Base-by-base conservation (phyloP, 176 grass and related monocot genomes). In the Phoenix dactylifera region DNA sequence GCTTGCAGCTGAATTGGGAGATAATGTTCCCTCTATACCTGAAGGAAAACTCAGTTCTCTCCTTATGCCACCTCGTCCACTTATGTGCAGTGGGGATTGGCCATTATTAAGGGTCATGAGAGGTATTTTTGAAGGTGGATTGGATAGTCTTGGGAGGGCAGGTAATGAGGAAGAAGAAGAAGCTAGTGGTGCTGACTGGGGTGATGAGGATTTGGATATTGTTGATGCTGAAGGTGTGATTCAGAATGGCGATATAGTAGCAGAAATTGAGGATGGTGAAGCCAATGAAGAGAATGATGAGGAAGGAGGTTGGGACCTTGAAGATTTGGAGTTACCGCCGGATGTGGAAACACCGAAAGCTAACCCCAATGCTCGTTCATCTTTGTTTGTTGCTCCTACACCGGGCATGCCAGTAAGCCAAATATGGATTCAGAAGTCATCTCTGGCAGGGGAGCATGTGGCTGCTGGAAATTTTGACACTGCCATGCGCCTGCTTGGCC, bases 341-440 rank as follows among this genome's bases (percentile, higher is more conserved):
- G 87, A 97, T 55, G 49, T 76, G 63, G 84, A 88, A 54, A 92
- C 93, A 57, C 93, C 84, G 16, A 97, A 80, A 64, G 76, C 72
- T 16, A 24, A 65, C 48, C 71, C 32, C 35, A 55, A 53, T 18
- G 64, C 74, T 54, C 84, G 70, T 16, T 81, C 87, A 29, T 59
- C 75, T 24, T 50, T 85, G 51, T 92, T 92, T 73, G 75, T 85
- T 29, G 84, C 84, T 24, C 93, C 93, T 68, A 62, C 87, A 67
- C 81, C 81, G 52, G 93, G 93, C 63, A 85, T 97, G 79, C 81
- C 93, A 74, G 87, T 97, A 50, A 88, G 81, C 62, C 87, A 92
- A 75, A 88, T 92, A 64, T 97, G 93, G 93, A 85, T 78, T 63
- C 87, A 97, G 69, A 97, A 88, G 67, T 97, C 93, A 64, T 97